A percentile compares a stretch with the other conserved stretches of the same genome.
Conservation (phyloP, 2,329 filamentous ascomycete species). For the Metarhizium humberi region DNA sequence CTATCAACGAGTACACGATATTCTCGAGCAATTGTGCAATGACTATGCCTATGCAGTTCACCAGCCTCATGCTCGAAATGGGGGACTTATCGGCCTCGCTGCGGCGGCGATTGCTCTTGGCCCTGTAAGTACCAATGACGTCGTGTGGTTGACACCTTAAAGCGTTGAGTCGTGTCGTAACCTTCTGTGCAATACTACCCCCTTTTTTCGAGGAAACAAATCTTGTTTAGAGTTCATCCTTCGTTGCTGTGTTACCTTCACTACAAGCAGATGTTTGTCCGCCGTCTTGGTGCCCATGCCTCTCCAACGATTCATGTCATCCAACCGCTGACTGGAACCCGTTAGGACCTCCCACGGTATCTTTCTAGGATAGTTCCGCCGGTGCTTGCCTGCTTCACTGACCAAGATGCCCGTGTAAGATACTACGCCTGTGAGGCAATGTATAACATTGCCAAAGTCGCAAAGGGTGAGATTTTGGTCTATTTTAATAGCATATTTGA, state of each 20-base stretch:
- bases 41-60: constrained; percentile 97
- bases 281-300: background rate
- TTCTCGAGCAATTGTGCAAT: constrained; percentile 93
- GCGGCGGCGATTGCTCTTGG: constrained; percentile 94
- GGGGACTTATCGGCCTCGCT: constrained; percentile 88
- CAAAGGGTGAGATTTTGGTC: constrained; percentile 90
- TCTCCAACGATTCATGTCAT: background rate
- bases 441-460: constrained; percentile 99
- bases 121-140: constrained; percentile 50
- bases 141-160: background rate
- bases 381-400: constrained; percentile 92
- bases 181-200: too few relatives aligned
- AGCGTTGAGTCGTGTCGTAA: background rate
- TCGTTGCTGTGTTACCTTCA: background rate
- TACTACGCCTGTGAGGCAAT: constrained; percentile 99
- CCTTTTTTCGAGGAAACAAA: background rate
- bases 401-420: constrained; percentile 92
- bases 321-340: background rate
- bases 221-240: background rate
- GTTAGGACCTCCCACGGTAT: constrained; percentile 80
- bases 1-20: constrained; percentile 70
- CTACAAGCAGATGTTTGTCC: background rate
- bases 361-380: constrained; percentile 91
- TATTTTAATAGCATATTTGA: constrained; percentile 99
- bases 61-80: constrained; percentile 92